Percentiles rank a stretch among this genome's conserved stretches.
phyloP scores from a whole-genome alignment of 306 rosid genomes.

The Malus sieversii region DNA sequence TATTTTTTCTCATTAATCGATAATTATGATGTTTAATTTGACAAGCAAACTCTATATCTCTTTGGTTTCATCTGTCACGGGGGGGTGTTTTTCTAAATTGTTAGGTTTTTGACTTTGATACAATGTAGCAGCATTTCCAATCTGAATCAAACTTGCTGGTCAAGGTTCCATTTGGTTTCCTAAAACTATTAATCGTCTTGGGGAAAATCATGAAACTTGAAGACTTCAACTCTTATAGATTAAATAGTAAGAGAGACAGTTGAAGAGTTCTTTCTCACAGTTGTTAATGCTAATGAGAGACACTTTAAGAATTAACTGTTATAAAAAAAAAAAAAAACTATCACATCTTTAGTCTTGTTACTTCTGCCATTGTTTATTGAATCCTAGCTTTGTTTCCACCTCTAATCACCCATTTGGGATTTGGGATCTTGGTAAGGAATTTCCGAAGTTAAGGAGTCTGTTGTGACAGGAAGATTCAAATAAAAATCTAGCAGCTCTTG shows the following conservation, averaged over 20 bases:
- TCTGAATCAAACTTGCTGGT: neutral
- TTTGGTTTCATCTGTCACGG: constrained; percentile 29
- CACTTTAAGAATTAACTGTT: neutral
- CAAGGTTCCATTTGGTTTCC: neutral
- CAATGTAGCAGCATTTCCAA: neutral
- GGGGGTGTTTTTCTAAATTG: neutral
- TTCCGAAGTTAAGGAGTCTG: too few species aligned
- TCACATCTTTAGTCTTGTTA: too few species aligned
- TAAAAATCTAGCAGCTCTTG: too few species aligned
- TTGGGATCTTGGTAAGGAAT: too few species aligned
- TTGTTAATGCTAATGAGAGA: too few species aligned
- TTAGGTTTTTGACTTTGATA: constrained; percentile 15
- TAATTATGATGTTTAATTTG: constrained; percentile 20
- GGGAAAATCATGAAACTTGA: neutral
- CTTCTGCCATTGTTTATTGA: too few species aligned
- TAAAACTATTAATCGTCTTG: neutral
- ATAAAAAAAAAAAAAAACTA: too few species aligned
- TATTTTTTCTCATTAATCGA: constrained; percentile 4
- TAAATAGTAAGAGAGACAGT: neutral
- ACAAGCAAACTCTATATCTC: constrained; percentile 20
- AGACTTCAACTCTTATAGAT: neutral
- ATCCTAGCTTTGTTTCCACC: too few species aligned
- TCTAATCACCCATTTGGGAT: too few species aligned
- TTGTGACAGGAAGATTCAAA: too few species aligned
- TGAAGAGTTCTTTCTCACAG: neutral